A percentile compares a stretch with the other conserved stretches of the same genome.
Conservation (phyloP, 2,329 filamentous ascomycete species). For the Nemania diffusa region DNA sequence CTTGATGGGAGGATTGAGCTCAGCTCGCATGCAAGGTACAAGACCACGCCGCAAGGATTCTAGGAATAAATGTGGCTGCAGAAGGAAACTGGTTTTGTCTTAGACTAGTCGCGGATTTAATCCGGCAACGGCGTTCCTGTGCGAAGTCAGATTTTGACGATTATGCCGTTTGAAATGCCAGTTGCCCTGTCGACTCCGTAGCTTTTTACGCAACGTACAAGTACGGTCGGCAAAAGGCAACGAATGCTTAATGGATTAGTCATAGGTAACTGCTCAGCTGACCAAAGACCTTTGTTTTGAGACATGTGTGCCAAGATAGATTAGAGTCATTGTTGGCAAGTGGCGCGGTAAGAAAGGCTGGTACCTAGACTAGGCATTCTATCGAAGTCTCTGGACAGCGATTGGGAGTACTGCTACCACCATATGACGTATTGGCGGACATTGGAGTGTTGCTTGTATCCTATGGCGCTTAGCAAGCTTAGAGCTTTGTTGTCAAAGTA, state of each 20-base stretch:
- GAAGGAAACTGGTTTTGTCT: background rate
- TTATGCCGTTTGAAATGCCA: background rate
- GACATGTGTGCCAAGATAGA: background rate
- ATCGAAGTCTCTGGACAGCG: background rate
- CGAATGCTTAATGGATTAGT: background rate
- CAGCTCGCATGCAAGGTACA: slow-evolving; percentile 19
- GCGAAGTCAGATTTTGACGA: background rate
- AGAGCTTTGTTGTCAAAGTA: too few species aligned
- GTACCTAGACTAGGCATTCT: background rate
- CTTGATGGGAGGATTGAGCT: background rate
- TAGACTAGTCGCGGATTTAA: background rate
- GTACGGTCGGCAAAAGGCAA: background rate
- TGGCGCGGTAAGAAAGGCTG: slow-evolving; percentile 10
- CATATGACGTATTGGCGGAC: background rate
- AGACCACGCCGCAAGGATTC: slow-evolving; percentile 5
- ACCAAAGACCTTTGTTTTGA: background rate
- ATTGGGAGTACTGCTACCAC: background rate
- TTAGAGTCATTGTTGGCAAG: background rate
- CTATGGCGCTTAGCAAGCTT: too few species aligned
- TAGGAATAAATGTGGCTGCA: background rate
- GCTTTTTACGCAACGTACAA: background rate
- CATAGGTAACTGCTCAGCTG: slow-evolving; percentile 6
- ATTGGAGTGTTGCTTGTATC: too few species aligned
- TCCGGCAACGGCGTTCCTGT: background rate
- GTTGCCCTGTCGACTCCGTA: background rate